Evolutionary conservation across 768 basidiomycete genomes (phyloP).

Genomic region (Lentinula edodes): DNA sequence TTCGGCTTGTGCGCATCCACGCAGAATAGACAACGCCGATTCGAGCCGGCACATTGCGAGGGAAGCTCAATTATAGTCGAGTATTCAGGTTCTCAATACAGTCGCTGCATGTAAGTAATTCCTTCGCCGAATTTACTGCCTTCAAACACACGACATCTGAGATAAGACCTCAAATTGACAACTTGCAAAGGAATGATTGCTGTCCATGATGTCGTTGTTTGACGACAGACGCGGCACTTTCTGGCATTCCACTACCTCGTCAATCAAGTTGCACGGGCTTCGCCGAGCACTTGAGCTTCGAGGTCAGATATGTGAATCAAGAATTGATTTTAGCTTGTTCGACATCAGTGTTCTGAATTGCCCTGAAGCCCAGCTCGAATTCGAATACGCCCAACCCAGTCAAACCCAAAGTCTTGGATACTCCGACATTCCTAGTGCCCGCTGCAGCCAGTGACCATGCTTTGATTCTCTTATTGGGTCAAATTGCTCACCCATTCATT

Average conservation of each 20-base stretch:
- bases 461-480: not conserved
- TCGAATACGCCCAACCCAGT: not conserved
- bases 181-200: not conserved
- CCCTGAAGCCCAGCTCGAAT: not conserved
- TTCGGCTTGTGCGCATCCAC: not conserved
- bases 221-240: not conserved
- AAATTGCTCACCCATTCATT: not conserved
- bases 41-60: not conserved
- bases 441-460: not conserved
- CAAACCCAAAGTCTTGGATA: not conserved
- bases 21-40: not conserved
- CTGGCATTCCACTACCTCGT: not conserved
- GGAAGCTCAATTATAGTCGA: not conserved
- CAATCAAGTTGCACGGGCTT: not conserved
- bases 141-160: not conserved
- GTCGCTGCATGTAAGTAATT: not conserved
- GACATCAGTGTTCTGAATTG: not conserved
- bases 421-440: not conserved
- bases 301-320: not conserved
- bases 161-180: not conserved
- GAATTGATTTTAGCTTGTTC: not conserved
- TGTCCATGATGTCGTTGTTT: not conserved
- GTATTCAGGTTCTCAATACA: not conserved
- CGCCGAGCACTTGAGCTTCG: not conserved
- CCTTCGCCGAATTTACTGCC: not conserved